phyloP scores from a whole-genome alignment of 1,139 yeast genomes.

The Hyphopichia wangnamkhiaoensis region DNA sequence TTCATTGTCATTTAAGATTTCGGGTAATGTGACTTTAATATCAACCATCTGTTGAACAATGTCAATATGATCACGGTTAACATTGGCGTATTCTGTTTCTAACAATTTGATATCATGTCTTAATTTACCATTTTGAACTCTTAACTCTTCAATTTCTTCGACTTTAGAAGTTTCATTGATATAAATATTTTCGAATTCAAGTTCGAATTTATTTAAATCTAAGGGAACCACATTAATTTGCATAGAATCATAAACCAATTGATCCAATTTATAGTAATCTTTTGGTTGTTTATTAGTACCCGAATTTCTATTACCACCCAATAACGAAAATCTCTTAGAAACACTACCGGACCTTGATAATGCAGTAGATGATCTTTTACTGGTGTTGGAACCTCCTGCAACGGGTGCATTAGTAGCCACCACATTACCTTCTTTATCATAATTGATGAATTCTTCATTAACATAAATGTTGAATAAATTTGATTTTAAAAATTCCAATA shows the following conservation, averaged over 20 bases:
- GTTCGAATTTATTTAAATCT: slow-evolving; percentile 64
- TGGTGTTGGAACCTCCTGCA: neutral
- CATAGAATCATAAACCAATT: slow-evolving; percentile 80
- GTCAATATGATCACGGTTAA: slow-evolving; percentile 73
- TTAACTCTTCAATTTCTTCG: slow-evolving; percentile 66
- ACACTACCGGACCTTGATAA: slow-evolving; percentile 15
- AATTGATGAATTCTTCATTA: slow-evolving; percentile 36
- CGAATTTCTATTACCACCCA: slow-evolving; percentile 17
- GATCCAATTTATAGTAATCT: slow-evolving; percentile 61
- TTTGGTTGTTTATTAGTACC: slow-evolving; percentile 3
- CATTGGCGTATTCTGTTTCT: slow-evolving; percentile 66
- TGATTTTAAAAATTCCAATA: slow-evolving; percentile 76
- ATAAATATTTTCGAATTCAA: slow-evolving; percentile 75
- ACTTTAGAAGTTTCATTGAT: slow-evolving; percentile 66
- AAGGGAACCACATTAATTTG: slow-evolving; percentile 70
- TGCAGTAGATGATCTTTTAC: slow-evolving; percentile 7
- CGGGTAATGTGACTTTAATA: slow-evolving; percentile 43
- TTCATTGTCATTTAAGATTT: slow-evolving; percentile 72
- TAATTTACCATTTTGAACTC: slow-evolving; percentile 68
- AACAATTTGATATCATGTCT: slow-evolving; percentile 73
- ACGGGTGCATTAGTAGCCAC: slow-evolving; percentile 8
- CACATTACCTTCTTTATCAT: slow-evolving; percentile 16
- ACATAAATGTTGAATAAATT: slow-evolving; percentile 72
- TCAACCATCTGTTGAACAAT: slow-evolving; percentile 46
- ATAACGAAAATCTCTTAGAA: slow-evolving; percentile 19